Base-by-base conservation (phyloP, 108 stramenopile species). In the Pseudonitzschia pungens region DNA sequence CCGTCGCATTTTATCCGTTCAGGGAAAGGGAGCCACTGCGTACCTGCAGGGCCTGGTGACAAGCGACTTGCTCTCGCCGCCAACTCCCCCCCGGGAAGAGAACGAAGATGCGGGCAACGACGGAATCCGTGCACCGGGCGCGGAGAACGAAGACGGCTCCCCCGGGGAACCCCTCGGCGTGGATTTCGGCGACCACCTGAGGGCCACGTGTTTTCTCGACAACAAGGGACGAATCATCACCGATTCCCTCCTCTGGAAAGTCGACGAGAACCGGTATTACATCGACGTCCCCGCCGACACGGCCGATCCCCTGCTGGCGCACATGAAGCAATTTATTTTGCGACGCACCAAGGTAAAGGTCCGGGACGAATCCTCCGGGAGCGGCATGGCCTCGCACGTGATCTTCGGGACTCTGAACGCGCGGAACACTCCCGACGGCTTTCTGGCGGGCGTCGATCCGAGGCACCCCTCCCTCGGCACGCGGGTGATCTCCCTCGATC, bases 1-100 rank as follows among this genome's bases (percentile, higher is more conserved):
- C 28, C 81, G 92, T 24, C 87, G 90, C 4, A 94, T 94, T 42
- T 58, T 94, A 10, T 91, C 90, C 14, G 89, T 94, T 52, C 71
- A 86, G 43, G 92, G 92, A 9, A 64, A 63, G 7, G 81, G 77
- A 54, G 90, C 92, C 28, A 88, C 90, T 11, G 69, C 80, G 2
- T 94, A 86, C 65, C 80, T 94, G 54, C 92, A 94, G 70, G 89
- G 87, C 10, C 71, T 94, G 64, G 87, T 94, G 20, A 91, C 90
- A 12, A 81, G 84, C 69, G 92, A 94, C 69, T 73, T 94, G 26
- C 26, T 60, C 0, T 26, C 58, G 22, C 77, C 86, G 43, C 90
- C 93, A 0, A 70, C 54, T 11, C 69, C 89, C 27, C 90, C 90
- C 27, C 60, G 78, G 24, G 85, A 83, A 45, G 83, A 89, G 60